Conservation (phyloP, 371 early-diverging fungal genomes). For the Nematocida sp. region DNA sequence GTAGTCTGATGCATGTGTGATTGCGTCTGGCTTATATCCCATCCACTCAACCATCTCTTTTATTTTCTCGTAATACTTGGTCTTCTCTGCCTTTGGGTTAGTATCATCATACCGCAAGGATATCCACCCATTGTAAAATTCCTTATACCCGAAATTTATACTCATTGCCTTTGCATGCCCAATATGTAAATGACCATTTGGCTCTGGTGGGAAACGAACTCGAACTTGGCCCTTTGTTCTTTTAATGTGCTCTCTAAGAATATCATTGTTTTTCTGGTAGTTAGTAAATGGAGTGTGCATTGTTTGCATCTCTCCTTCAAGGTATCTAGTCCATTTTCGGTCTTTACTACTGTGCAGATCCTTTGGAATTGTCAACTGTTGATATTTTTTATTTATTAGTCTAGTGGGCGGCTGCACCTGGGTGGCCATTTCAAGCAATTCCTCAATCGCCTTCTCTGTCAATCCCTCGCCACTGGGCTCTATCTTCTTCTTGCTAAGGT, state of each 20-base stretch:
- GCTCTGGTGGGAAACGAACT: slow-evolving; percentile 98
- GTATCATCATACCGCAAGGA: slow-evolving; percentile 98
- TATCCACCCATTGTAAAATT: slow-evolving; percentile 81
- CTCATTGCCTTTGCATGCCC: slow-evolving; percentile 99
- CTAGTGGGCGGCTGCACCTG: slow-evolving; percentile 31
- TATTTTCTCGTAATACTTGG: slow-evolving; percentile 87
- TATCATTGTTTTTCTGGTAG: slow-evolving; percentile 83
- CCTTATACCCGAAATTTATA: slow-evolving; percentile 93
- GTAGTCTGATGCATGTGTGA: slow-evolving; percentile 93
- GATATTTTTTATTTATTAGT: slow-evolving; percentile 43
- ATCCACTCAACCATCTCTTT: slow-evolving; percentile 90
- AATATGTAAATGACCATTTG: slow-evolving; percentile 92
- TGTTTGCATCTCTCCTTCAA: slow-evolving; percentile 70
- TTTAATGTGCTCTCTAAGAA: slow-evolving; percentile 85
- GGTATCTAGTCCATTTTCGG: slow-evolving; percentile 49
- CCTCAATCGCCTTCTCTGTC: slow-evolving; percentile 13
- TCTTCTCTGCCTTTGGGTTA: slow-evolving; percentile 96
- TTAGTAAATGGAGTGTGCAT: slow-evolving; percentile 94
- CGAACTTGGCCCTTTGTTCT: slow-evolving; percentile 86
- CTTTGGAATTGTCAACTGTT: slow-evolving; percentile 9
- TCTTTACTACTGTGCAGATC: slow-evolving; percentile 23
- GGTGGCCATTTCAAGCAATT: slow-evolving; percentile 33
- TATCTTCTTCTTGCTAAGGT: not conserved
- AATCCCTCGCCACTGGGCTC: not conserved
- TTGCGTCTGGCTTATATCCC: slow-evolving; percentile 85